A percentile compares a stretch with the other conserved stretches of the same genome.
Conservation (phyloP, 306 rosid species). For the Prunus kanzakura region DNA sequence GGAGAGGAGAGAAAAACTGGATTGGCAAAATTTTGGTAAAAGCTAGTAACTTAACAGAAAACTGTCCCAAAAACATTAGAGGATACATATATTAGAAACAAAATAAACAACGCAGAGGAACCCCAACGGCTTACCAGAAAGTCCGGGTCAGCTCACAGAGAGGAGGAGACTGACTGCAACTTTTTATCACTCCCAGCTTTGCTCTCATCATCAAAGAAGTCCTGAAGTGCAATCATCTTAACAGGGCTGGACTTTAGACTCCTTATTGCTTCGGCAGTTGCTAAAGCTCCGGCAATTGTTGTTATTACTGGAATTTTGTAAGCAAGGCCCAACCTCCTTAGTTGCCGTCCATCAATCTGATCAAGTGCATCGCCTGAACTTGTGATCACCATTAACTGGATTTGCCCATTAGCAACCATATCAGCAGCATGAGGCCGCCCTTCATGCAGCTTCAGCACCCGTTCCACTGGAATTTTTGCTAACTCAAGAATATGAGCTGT, state of each 20-base stretch:
- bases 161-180: slow-evolving; percentile 39
- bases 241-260: slow-evolving; percentile 64
- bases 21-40: not conserved
- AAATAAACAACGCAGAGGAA: slow-evolving; percentile 10
- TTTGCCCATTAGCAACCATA: slow-evolving; percentile 86
- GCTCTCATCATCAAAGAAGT: slow-evolving; percentile 48
- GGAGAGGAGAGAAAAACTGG: too few relatives aligned
- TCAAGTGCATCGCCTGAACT: slow-evolving; percentile 90
- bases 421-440: slow-evolving; percentile 97
- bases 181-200: slow-evolving; percentile 26
- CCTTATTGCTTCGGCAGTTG: slow-evolving; percentile 88
- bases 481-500: slow-evolving; percentile 65
- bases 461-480: slow-evolving; percentile 61
- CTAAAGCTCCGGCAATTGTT: slow-evolving; percentile 88
- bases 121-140: slow-evolving; percentile 34
- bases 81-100: not conserved
- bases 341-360: slow-evolving; percentile 84
- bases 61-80: slow-evolving; percentile 6
- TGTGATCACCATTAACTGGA: slow-evolving; percentile 94
- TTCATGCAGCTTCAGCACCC: slow-evolving; percentile 88
- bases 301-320: slow-evolving; percentile 92
- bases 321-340: slow-evolving; percentile 85
- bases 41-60: not conserved
- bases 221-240: slow-evolving; percentile 95
- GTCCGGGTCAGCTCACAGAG: slow-evolving; percentile 24